Conservation (phyloP, 306 rosid species). For the Ochetophila trinervis region DNA sequence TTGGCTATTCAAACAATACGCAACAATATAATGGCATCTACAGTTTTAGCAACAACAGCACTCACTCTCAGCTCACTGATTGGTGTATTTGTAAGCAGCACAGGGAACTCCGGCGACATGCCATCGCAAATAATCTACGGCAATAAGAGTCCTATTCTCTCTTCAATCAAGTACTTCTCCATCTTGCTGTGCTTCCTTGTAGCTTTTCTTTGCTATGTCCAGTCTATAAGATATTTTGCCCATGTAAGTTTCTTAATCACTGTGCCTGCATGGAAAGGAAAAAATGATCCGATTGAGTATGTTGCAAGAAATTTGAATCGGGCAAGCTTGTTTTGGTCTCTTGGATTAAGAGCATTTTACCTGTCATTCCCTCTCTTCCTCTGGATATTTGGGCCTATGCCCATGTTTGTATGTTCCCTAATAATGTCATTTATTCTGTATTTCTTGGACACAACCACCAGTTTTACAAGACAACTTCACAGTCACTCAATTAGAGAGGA, state of each 20-base stretch:
- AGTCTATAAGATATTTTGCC: constrained; percentile 76
- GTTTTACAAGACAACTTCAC: constrained; percentile 58
- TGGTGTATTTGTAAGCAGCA: constrained; percentile 59
- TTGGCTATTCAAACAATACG: constrained; percentile 72
- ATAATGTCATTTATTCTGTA: constrained; percentile 51
- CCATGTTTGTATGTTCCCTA: constrained; percentile 70
- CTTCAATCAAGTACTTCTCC: constrained; percentile 56
- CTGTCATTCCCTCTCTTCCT: constrained; percentile 81
- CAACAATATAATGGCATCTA: constrained; percentile 88
- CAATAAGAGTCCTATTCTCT: constrained; percentile 38
- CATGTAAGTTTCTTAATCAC: constrained; percentile 85
- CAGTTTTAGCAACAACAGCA: constrained; percentile 80
- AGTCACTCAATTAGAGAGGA: constrained; percentile 43
- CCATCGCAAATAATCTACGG: constrained; percentile 51
- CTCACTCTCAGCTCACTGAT: constrained; percentile 80
- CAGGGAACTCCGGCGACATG: constrained; percentile 32
- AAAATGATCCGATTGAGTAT: constrained; percentile 41
- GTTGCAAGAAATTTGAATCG: constrained; percentile 62
- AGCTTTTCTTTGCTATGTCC: constrained; percentile 84
- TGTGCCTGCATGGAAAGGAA: constrained; percentile 56
- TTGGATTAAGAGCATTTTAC: constrained; percentile 78
- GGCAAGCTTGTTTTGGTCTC: constrained; percentile 73
- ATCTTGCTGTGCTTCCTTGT: constrained; percentile 74
- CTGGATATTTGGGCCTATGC: constrained; percentile 85
- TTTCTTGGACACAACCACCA: constrained; percentile 77